phyloP scores from a whole-genome alignment of 176 grass and related monocot genomes.

The Triticum monococcum region DNA sequence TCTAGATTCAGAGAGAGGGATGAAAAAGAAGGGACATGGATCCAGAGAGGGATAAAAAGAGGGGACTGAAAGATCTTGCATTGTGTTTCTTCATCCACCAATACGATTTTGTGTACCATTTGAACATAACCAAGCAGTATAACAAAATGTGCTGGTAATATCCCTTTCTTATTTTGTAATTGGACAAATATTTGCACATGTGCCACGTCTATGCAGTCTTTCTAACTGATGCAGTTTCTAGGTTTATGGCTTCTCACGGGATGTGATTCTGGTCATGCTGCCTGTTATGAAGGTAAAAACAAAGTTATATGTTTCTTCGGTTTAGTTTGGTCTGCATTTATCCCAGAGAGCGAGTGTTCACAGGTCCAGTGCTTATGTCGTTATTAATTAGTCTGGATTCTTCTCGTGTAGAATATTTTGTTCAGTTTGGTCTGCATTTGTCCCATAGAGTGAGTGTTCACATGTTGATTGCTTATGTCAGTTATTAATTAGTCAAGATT shows the following conservation, averaged over 20 bases:
- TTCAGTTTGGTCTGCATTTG: too few species aligned
- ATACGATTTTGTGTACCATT: slow-evolving; percentile 89
- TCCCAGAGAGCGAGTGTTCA: too few species aligned
- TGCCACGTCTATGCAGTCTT: background rate
- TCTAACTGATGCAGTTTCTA: slow-evolving; percentile 35
- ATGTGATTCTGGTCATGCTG: slow-evolving; percentile 64
- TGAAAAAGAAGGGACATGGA: too few species aligned
- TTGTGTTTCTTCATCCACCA: slow-evolving; percentile 92
- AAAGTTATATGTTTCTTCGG: too few species aligned
- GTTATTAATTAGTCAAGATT: background rate
- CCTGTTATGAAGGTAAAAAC: slow-evolving; percentile 43
- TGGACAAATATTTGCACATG: background rate
- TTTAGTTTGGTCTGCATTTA: too few species aligned
- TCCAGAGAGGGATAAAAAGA: too few species aligned
- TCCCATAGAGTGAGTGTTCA: too few species aligned
- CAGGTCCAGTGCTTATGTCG: too few species aligned
- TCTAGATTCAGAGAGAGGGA: too few species aligned
- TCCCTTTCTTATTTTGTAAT: background rate
- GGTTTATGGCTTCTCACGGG: slow-evolving; percentile 92
- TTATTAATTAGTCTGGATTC: too few species aligned
- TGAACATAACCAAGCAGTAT: slow-evolving; percentile 73
- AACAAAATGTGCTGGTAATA: slow-evolving; percentile 73
- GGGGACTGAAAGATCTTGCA: slow-evolving; percentile 29
- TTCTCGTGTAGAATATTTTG: too few species aligned
- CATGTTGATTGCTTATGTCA: too few species aligned